Evolutionary conservation across 495 filamentous ascomycete genomes (phyloP), one percentile per base, ranked within the genome.

Genomic region (Neurospora terricola): DNA sequence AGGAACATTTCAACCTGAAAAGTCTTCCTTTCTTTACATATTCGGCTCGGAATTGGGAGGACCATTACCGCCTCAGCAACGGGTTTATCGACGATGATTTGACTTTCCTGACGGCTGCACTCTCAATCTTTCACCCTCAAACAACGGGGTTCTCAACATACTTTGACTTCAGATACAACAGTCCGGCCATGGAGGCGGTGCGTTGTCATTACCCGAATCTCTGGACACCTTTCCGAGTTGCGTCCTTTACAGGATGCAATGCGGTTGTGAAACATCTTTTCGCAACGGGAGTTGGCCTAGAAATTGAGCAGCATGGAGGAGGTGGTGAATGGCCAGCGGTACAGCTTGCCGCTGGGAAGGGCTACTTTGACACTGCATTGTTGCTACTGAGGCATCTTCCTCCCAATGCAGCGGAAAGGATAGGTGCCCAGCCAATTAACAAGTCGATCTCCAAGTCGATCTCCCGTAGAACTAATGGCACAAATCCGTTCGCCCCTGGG

Each of bases 1-100:
- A 4, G 0, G 3, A 45, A 45, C 1, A 8, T 0, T 4, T 1
- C 18, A 0, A 0, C 0, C 0, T 10, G 43, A 10, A 21, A 0
- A 21, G 16, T 11, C 1, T 21, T 2, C 7, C n/a, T 23, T 48
- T 48, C 1, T 11, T 3, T 16, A 0, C 1, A 0, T 48, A 48
- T 48, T 21, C n/a, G 43, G 40, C 7, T 18, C 16, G 12, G 5
- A n/a, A n/a, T 7, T 48, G 43, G 43, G 8, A 10, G n/a, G 7
- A 7, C 0, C 43, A 48, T 21, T 11, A 48, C 16, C 43, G 9
- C 8, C 7, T 11, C 9, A 54, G 45, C 21, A 23, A 5, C 5
- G 45, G 45, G n/a, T 2, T 0, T 23, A 5, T 54, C 4, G 21
- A 54, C 9, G 8, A 9, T 2, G 43, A 48, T 21, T 7, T 0